A percentile compares a stretch with the other conserved stretches of the same genome.
phyloP scores from a whole-genome alignment of 768 basidiomycete species.

The Pleurotus sapidus region DNA sequence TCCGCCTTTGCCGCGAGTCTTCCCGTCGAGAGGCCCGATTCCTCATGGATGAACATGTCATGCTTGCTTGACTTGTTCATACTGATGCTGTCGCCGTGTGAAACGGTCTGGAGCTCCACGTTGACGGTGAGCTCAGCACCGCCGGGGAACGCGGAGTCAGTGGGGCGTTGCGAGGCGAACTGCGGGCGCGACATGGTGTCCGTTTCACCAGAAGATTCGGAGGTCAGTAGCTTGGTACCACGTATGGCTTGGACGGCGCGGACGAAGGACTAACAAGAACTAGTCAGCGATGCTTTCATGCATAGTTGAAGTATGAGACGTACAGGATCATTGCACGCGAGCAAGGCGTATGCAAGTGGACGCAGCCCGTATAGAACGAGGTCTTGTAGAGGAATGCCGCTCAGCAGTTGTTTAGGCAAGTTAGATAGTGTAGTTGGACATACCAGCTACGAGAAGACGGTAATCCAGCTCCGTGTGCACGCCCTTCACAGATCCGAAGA shows the following conservation, averaged over 20 bases:
- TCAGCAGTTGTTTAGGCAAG: no score
- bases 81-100: neutral
- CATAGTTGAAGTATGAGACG: neutral
- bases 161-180: neutral
- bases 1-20: neutral
- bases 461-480: constrained; percentile 14
- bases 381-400: constrained; percentile 9
- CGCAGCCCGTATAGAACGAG: constrained; percentile 15
- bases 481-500: constrained; percentile 14
- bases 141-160: neutral
- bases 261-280: constrained; percentile 1
- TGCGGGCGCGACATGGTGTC: neutral
- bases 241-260: constrained; percentile 8
- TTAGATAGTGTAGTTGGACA: neutral
- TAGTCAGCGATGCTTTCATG: neutral
- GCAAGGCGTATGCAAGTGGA: constrained; percentile 13
- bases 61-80: neutral
- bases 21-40: neutral
- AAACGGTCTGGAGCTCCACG: neutral
- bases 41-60: neutral
- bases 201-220: neutral
- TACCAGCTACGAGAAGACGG: constrained; percentile 16
- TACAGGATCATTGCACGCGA: constrained; percentile 13
- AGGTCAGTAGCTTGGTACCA: neutral
- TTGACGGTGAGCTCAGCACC: neutral